Percentiles rank a stretch among this genome's conserved stretches.
Evolutionary conservation across 2,329 filamentous ascomycete species (phyloP).

Genomic region (Calonectria naviculata): DNA sequence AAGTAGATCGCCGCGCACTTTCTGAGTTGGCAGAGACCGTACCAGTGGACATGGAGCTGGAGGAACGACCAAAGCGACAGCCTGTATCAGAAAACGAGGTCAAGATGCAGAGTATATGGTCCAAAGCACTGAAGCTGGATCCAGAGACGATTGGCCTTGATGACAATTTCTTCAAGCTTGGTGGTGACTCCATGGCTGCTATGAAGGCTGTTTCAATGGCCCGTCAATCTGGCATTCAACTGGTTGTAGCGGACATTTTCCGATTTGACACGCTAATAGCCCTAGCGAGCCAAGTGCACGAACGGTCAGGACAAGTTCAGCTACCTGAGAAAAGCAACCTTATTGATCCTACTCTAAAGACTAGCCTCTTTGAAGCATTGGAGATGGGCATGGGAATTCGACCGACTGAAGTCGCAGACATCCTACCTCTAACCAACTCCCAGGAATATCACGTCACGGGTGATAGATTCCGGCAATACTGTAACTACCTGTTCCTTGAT

Average conservation of each 20-base stretch:
- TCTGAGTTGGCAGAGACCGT: neutral
- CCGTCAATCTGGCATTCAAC: constrained; percentile 9
- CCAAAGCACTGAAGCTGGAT: constrained; percentile 18
- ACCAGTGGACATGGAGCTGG: neutral
- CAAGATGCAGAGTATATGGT: constrained; percentile 23
- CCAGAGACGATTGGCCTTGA: constrained; percentile 42
- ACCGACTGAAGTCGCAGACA: neutral
- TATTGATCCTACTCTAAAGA: neutral
- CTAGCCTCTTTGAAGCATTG: neutral
- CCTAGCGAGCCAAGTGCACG: neutral
- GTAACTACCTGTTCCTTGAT: neutral
- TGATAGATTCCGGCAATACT: neutral
- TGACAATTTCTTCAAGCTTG: constrained; percentile 42
- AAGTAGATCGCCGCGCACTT: neutral
- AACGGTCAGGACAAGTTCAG: neutral
- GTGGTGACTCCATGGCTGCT: constrained; percentile 40
- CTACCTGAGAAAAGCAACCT: neutral
- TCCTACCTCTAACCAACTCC: neutral
- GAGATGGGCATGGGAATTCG: neutral
- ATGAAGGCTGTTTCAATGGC: constrained; percentile 34
- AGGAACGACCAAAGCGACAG: neutral
- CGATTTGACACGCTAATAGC: neutral
- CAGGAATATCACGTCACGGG: neutral
- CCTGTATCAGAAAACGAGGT: neutral
- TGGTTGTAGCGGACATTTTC: constrained; percentile 25